Percentiles rank a stretch among this genome's conserved stretches.
These are phyloP conservation scores for Atractiella rhizophila DNA, from an alignment of 768 basidiomycete genomes.

Conservation along the genomic window DNA sequence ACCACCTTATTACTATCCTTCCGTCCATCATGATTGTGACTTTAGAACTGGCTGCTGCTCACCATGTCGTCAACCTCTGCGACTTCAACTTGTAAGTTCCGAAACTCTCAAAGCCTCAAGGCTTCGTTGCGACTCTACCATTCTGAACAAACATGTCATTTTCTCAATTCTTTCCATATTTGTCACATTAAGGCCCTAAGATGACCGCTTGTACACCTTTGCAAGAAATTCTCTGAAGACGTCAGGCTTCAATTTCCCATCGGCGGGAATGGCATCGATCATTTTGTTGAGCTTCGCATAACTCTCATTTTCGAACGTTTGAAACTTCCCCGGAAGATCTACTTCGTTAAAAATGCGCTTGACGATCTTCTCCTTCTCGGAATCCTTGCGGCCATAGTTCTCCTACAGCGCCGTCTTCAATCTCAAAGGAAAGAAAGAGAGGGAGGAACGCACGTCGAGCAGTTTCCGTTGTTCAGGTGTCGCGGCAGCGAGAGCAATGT, in stretches of 20 bases:
- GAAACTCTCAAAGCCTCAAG: too few species aligned
- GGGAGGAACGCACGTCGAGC: constrained; percentile 22
- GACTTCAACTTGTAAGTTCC: too few species aligned
- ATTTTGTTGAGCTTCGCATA: constrained; percentile 40
- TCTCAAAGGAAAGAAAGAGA: not conserved
- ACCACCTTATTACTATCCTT: too few species aligned
- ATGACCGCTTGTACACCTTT: constrained; percentile 60
- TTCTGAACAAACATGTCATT: too few species aligned
- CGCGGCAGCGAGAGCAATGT: constrained; percentile 40
- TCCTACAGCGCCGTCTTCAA: constrained; percentile 23
- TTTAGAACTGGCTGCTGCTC: too few species aligned
- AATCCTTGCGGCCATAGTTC: constrained; percentile 39
- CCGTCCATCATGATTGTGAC: too few species aligned
- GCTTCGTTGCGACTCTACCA: too few species aligned
- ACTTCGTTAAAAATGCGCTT: constrained; percentile 50
- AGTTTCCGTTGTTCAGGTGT: constrained; percentile 25
- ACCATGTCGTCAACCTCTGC: too few species aligned
- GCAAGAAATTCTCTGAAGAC: constrained; percentile 66
- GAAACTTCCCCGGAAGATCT: constrained; percentile 34
- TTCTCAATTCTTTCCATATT: too few species aligned
- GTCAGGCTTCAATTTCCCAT: constrained; percentile 30
- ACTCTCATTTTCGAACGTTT: constrained; percentile 47
- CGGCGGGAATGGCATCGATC: constrained; percentile 30
- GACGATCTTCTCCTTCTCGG: constrained; percentile 33
- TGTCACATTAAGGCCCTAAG: too few species aligned